Evolutionary conservation across 2,329 filamentous ascomycete genomes (phyloP), one percentile per base, ranked within the genome.

Genomic region (Cladosporium velox): DNA sequence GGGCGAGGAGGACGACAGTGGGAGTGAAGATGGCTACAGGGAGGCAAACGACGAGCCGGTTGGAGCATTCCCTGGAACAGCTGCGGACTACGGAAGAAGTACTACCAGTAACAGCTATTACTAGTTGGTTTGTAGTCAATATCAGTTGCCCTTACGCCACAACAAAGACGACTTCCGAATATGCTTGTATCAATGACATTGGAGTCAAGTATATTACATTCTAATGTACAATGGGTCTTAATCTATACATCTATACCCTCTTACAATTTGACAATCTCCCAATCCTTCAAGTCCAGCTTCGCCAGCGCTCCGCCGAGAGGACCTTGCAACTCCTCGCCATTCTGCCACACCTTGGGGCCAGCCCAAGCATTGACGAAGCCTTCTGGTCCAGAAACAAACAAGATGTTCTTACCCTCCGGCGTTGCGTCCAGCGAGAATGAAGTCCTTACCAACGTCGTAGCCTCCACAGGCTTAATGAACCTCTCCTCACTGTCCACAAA

Each of bases 341-440:
- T 84, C 12, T 84, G 81, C 91, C 92, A 96, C 3, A 86, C 79
- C 79, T 96, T 97, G 11, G 88, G 82, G 1, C 95, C 94, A 2
- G 92, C 92, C 79, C 91, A 91, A 69, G 90, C 86, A 52, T 86
- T 85, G 47, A 98, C 85, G 78, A 98, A 98, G 0, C 95, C 94
- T 64, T 96, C 92, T 0, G 95, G 94, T 0, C 95, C 95, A 0
- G 93, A 96, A 1, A 98, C 86, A 65, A 97, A 83, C n/a, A 97
- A 81, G 24, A 97, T 76, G 67, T 88, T 88, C 69, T 85, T 86
- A 0, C 86, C 83, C 1, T 69, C 69, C 4, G 60, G 72, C 12
- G 71, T 72, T 24, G 12, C 47, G 44, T 54, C 59, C 28, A 49
- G 26, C 18, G 58, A 55, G n/a, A 62, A 63, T 7, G 59, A 44